A percentile compares a stretch with the other conserved stretches of the same genome.
Conservation (phyloP, 306 rosid species). For the Psophocarpus tetragonolobus region DNA sequence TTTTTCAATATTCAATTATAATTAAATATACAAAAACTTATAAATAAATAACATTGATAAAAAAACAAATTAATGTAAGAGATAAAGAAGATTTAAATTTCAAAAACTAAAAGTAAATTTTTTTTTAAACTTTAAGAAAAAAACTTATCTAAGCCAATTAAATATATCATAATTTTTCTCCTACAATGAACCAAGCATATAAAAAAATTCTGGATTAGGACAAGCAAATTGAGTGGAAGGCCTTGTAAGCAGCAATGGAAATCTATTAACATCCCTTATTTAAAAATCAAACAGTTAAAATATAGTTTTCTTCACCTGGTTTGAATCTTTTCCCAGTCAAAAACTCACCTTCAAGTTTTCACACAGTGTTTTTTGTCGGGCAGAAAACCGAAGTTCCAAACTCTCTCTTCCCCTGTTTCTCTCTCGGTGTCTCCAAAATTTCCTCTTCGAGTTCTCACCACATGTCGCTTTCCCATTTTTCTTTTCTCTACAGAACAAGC, state of each 20-base stretch:
- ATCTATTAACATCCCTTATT: conserved; percentile 18
- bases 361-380: conserved; percentile 78
- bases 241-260: conserved; percentile 19
- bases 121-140: too few relatives aligned
- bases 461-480: conserved; percentile 59
- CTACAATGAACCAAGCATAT: too few relatives aligned
- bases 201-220: conserved; percentile 23
- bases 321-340: conserved; percentile 53
- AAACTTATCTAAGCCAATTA: too few relatives aligned
- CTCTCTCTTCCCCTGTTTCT: conserved; percentile 30
- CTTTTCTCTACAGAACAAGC: conserved; percentile 53
- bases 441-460: conserved; percentile 31
- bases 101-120: too few relatives aligned
- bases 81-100: too few relatives aligned
- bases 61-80: too few relatives aligned
- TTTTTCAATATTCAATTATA: too few relatives aligned
- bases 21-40: too few relatives aligned
- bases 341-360: conserved; percentile 57
- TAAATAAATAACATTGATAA: too few relatives aligned
- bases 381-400: conserved; percentile 40
- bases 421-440: conserved; percentile 19
- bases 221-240: conserved; percentile 15
- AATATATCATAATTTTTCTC: too few relatives aligned
- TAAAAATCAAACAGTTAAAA: background rate
- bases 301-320: conserved; percentile 3